Conservation (phyloP, 129 eudicot genomes). For the Glebionis coronaria region DNA sequence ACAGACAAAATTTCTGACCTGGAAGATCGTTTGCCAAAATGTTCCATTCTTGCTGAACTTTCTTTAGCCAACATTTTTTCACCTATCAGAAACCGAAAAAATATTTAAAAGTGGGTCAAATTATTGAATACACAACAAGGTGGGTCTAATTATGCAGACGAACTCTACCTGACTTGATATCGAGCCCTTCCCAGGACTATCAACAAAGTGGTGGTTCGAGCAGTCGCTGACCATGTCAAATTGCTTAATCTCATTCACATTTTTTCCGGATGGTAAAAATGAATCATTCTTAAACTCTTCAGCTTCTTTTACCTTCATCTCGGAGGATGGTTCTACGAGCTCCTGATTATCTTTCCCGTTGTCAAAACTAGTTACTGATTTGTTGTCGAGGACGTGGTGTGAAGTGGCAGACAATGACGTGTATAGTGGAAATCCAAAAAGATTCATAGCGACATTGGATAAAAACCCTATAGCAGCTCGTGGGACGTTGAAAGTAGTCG, state of each 20-base stretch:
- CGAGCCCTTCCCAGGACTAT: conserved; percentile 46
- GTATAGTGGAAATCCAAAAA: conserved; percentile 47
- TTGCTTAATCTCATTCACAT: conserved; percentile 33
- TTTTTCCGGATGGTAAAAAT: conserved; percentile 25
- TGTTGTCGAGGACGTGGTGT: conserved; percentile 23
- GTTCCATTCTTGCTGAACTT: conserved; percentile 90
- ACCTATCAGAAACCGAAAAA: conserved; percentile 38
- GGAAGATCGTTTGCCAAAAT: conserved; percentile 84
- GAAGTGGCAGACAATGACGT: conserved; percentile 31
- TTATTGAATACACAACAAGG: background rate
- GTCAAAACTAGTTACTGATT: conserved; percentile 8
- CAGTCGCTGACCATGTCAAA: conserved; percentile 77
- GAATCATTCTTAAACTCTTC: conserved; percentile 18
- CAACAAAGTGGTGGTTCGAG: conserved; percentile 75
- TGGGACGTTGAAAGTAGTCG: conserved; percentile 38
- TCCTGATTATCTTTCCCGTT: conserved; percentile 33
- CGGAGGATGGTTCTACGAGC: conserved; percentile 23
- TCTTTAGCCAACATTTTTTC: conserved; percentile 73
- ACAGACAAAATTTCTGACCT: conserved; percentile 38
- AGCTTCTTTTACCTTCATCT: conserved; percentile 22
- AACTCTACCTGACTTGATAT: conserved; percentile 51
- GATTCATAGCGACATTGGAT: conserved; percentile 43
- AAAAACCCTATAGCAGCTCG: conserved; percentile 62
- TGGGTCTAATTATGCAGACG: background rate
- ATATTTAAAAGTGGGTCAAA: background rate